Evolutionary conservation across 2,329 filamentous ascomycete genomes (phyloP), one percentile per base, ranked within the genome.

Genomic region (Lasiodiplodia sp.): DNA sequence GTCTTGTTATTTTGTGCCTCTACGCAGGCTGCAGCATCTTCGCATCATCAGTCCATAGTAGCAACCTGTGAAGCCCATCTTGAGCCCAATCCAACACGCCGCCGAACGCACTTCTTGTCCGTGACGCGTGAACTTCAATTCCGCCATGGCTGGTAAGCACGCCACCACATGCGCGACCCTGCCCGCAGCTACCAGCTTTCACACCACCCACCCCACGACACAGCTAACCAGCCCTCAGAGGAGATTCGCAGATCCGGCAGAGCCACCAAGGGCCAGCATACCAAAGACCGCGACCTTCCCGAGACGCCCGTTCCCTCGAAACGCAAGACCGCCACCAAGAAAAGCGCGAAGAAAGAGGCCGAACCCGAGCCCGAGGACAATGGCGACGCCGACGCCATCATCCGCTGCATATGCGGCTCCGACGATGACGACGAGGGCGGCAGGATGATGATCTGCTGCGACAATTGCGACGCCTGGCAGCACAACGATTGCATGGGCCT

Each of bases 401-500:
- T 98, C 72, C 91, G 95, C 73, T 99, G 95, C 79, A 92, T 97
- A 62, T 99, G 95, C 77, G 95, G 96, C 73, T 91, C 93, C 69
- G 91, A 92, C 73, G 91, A 94, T 72, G 92, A 94, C 70, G 92
- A 95, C 73, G 92, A 96, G 73, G 90, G 92, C 16, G 92, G 92
- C 72, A 91, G 96, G 74, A 90, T 94, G 65, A 98, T 97, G 94
- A 97, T 99, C 75, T 93, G 92, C 70, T 99, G 96, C 83, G 96
- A 99, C 80, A 88, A 88, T 57, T 99, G 96, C 80, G 89, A 89
- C 60, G 95, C 91, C 52, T 99, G 96, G 96, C 96, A 99, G 81
- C 96, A 99, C 81, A 97, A 97, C 76, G 91, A 96, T 71, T 99
- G 96, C 78, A 93, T 99, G 85, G 93, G 93, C 66, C 88, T 97